Evolutionary conservation across 2,329 filamentous ascomycete species (phyloP).

Genomic region (Zarea fungicola): DNA sequence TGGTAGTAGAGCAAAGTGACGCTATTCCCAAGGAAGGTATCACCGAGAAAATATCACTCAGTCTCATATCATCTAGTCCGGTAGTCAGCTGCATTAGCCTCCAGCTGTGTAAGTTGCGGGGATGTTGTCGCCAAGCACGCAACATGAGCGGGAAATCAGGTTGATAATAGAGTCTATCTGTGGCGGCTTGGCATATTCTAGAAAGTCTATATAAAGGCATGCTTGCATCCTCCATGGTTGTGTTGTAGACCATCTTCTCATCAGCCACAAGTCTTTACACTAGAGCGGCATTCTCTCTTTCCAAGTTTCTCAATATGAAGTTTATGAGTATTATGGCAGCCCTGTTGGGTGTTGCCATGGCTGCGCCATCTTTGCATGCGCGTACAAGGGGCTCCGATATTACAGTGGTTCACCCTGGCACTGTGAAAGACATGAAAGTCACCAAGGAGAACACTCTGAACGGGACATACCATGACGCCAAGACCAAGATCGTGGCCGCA

Average conservation of each 20-base stretch:
- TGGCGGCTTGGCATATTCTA: too few relatives aligned
- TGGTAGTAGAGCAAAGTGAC: too few relatives aligned
- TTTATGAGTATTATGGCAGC: conserved; percentile 14
- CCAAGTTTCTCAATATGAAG: conserved; percentile 4
- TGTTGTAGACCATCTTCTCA: neutral
- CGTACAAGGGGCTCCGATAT: conserved; percentile 18
- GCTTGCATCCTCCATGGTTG: neutral
- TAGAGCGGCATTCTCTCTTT: neutral
- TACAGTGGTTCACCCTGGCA: conserved; percentile 28
- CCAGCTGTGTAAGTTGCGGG: too few relatives aligned
- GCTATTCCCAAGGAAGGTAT: too few relatives aligned
- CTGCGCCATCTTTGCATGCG: conserved; percentile 8
- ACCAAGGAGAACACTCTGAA: conserved; percentile 36
- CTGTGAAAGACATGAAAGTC: conserved; percentile 28
- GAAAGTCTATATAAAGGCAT: too few relatives aligned
- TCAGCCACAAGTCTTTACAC: neutral
- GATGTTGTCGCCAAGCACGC: too few relatives aligned
- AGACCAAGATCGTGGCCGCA: conserved; percentile 6
- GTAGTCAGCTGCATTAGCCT: too few relatives aligned
- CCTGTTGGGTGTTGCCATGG: conserved; percentile 16
- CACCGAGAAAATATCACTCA: too few relatives aligned
- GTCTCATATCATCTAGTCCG: too few relatives aligned
- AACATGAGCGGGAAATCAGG: too few relatives aligned
- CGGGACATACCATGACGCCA: conserved; percentile 25
- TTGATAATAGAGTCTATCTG: too few relatives aligned